These are phyloP conservation scores for Trametes hirsuta DNA, from an alignment of 1,284 basidiomycete genomes.

Conservation along the genomic window DNA sequence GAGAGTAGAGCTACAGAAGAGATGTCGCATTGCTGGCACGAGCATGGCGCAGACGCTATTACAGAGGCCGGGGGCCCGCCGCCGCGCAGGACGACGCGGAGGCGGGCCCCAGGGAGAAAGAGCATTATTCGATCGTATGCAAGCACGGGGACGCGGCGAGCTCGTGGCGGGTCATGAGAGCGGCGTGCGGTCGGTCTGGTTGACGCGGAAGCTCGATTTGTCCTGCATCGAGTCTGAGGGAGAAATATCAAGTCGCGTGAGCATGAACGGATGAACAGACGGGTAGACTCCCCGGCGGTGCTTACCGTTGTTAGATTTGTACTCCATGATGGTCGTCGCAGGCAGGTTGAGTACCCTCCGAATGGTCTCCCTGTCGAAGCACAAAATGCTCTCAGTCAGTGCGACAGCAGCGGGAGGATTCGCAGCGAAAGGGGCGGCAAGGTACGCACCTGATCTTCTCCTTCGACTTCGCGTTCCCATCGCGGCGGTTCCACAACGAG, in stretches of 20 bases:
- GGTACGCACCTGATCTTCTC: conserved; percentile 70
- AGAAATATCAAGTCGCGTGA: neutral
- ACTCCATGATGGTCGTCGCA: conserved; percentile 77
- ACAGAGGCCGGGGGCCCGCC: neutral
- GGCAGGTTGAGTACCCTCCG: conserved; percentile 69
- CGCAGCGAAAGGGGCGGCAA: conserved; percentile 1
- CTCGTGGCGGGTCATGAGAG: conserved; percentile 35
- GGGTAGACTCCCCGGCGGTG: neutral
- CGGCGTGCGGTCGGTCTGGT: conserved; percentile 52
- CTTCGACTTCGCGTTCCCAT: conserved; percentile 64
- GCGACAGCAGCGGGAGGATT: neutral
- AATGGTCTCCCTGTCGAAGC: conserved; percentile 62
- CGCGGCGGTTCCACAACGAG: conserved; percentile 77
- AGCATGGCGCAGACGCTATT: neutral
- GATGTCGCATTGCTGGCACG: conserved; percentile 15
- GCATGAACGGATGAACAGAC: neutral
- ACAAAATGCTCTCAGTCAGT: neutral
- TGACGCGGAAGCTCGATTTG: conserved; percentile 76
- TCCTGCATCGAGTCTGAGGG: conserved; percentile 78
- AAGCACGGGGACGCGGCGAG: neutral
- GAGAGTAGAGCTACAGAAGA: conserved; percentile 25
- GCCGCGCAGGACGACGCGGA: no score
- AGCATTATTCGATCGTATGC: conserved; percentile 14
- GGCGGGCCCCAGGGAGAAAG: neutral
- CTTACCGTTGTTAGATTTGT: conserved; percentile 82